A percentile compares a stretch with the other conserved stretches of the same genome.
Evolutionary conservation across 331 rosid species (phyloP).

Genomic region (Prunus yedoensis): DNA sequence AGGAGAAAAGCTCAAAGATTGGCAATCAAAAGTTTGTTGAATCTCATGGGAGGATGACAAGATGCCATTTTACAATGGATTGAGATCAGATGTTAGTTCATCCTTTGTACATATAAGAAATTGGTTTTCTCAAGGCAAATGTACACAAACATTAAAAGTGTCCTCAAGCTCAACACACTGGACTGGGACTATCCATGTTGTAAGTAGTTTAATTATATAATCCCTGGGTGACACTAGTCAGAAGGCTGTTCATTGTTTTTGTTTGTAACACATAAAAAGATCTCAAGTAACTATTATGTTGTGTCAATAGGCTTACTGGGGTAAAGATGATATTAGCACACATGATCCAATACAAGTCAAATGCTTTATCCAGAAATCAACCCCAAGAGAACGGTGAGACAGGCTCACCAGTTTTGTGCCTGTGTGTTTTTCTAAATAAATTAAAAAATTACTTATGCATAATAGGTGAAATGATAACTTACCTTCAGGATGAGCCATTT

Average conservation of each 20-base stretch:
- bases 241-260: background rate
- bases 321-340: background rate
- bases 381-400: background rate
- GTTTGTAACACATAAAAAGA: background rate
- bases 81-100: background rate
- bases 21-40: background rate
- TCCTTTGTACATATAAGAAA: background rate
- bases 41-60: background rate
- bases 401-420: background rate
- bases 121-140: background rate
- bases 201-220: background rate
- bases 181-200: background rate
- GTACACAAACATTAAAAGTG: background rate
- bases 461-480: slow-evolving; percentile 12
- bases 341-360: background rate
- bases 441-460: background rate
- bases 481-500: slow-evolving; percentile 95
- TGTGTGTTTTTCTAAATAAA: background rate
- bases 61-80: background rate
- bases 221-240: background rate
- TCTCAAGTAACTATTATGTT: background rate
- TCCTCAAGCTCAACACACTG: background rate
- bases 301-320: background rate
- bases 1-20: background rate
- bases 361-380: background rate